A percentile compares a stretch with the other conserved stretches of the same genome.
phyloP scores from a whole-genome alignment of 2,329 filamentous ascomycete species.

The Bretziella fagacearum region DNA sequence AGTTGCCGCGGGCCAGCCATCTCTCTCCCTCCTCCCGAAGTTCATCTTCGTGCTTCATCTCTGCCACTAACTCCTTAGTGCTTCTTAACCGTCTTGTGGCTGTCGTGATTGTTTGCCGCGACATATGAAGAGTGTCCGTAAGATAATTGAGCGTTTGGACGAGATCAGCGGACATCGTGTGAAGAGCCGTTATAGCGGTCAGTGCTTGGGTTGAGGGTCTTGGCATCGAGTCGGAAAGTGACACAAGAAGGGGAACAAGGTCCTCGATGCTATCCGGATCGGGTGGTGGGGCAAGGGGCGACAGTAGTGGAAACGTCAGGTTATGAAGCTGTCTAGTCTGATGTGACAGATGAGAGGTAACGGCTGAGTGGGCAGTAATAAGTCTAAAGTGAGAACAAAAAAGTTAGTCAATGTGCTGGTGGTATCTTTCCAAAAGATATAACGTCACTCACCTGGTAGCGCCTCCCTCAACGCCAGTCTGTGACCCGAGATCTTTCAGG shows the following conservation, averaged over 20 bases:
- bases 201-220: constrained; percentile 44
- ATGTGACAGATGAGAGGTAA: constrained; percentile 57
- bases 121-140: constrained; percentile 87
- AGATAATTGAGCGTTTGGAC: constrained; percentile 70
- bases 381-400: constrained; percentile 36
- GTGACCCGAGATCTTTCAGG: constrained; percentile 55
- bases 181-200: constrained; percentile 49
- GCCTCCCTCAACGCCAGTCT: constrained; percentile 54
- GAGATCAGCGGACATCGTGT: constrained; percentile 53
- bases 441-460: constrained; percentile 41
- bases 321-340: constrained; percentile 62
- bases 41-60: constrained; percentile 71
- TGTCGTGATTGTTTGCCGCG: constrained; percentile 67
- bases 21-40: constrained; percentile 63
- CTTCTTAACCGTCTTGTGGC: constrained; percentile 65
- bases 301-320: constrained; percentile 52
- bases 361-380: constrained; percentile 57
- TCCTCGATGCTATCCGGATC: constrained; percentile 49
- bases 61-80: constrained; percentile 69
- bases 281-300: constrained; percentile 46
- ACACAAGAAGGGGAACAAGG: constrained; percentile 49
- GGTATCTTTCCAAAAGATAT: background rate
- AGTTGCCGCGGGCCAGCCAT: constrained; percentile 69
- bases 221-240: constrained; percentile 50
- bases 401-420: constrained; percentile 4